phyloP scores from a whole-genome alignment of 306 rosid genomes.

The Vicia sativa region DNA sequence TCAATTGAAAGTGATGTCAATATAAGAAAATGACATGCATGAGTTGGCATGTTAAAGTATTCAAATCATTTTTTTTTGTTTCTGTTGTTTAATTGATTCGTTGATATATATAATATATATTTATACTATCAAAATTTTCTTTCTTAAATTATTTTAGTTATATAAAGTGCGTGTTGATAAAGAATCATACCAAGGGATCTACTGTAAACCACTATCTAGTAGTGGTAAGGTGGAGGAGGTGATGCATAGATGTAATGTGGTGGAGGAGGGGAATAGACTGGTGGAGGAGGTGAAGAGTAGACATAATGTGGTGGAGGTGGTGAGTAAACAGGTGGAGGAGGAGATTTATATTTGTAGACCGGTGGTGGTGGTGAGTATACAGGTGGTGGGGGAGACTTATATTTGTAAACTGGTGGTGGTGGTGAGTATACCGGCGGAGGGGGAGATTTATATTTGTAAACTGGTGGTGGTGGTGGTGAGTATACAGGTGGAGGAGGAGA shows the following conservation, averaged over 20 bases:
- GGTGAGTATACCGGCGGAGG: neutral
- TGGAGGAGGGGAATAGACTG: conserved; percentile 29
- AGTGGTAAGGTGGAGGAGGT: conserved; percentile 63
- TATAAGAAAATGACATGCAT: too few species aligned
- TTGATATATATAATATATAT: too few species aligned
- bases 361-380: neutral
- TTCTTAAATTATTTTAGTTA: too few species aligned
- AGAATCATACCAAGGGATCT: too few species aligned
- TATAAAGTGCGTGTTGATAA: too few species aligned
- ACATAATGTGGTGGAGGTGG: conserved; percentile 49
- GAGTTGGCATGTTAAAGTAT: too few species aligned
- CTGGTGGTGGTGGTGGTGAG: conserved; percentile 27
- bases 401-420: conserved; percentile 32
- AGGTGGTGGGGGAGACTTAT: conserved; percentile 9
- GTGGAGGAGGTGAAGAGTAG: conserved; percentile 44
- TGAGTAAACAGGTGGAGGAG: conserved; percentile 25
- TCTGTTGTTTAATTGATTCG: too few species aligned
- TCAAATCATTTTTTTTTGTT: too few species aligned
- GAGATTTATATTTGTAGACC: neutral
- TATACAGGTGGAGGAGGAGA: conserved; percentile 30
- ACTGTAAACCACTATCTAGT: conserved; percentile 43
- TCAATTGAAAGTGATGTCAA: too few species aligned
- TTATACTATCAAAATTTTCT: too few species aligned
- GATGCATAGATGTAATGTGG: conserved; percentile 28
- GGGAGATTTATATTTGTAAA: conserved; percentile 5